Evolutionary conservation across 108 stramenopile genomes (phyloP), one percentile per base, ranked within the genome.

Genomic region (Aureococcus anophagefferens): DNA sequence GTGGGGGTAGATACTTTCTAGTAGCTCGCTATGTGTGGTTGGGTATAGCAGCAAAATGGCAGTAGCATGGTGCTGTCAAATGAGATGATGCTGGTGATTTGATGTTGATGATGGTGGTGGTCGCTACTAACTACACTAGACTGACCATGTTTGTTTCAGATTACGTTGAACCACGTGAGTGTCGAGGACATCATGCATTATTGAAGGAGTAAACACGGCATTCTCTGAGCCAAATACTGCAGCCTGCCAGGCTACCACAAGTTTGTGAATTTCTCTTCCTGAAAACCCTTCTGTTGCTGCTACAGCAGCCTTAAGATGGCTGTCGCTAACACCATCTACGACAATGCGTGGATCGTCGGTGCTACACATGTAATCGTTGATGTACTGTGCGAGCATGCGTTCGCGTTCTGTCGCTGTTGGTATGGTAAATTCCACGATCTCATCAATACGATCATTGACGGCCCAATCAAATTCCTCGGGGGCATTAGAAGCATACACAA

Each of bases 401-500:
- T 87, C 74, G 35, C 98, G 90, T 79, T 96, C 96, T 31, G 89
- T 90, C 32, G 66, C 77, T 29, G 80, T 87, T 15, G 98, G 98
- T 29, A 97, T 74, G 33, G 83, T 89, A 72, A 99, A 97, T 70
- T 91, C 92, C 21, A 99, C 94, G 90, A 96, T 95, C 86, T 99
- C 98, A 82, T 99, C 98, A 64, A 97, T 89, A 80, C 98, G 96
- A 87, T 99, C 98, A 81, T 93, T 81, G 63, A 99, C 84, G 33
- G 98, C 98, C 74, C 85, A 87, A 74, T 99, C 98, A 73, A 99
- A 96, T 72, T 98, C 94, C 51, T 89, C 82, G 34, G 98, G 96
- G 75, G 96, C 94, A 82, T 99, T 99, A 75, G 93, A 93, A 9
- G 98, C 98, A 72, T 94, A 94, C 30, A 99, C 96, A 88, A 99